phyloP scores from a whole-genome alignment of 441 rosid species.

The Populus hybrid region DNA sequence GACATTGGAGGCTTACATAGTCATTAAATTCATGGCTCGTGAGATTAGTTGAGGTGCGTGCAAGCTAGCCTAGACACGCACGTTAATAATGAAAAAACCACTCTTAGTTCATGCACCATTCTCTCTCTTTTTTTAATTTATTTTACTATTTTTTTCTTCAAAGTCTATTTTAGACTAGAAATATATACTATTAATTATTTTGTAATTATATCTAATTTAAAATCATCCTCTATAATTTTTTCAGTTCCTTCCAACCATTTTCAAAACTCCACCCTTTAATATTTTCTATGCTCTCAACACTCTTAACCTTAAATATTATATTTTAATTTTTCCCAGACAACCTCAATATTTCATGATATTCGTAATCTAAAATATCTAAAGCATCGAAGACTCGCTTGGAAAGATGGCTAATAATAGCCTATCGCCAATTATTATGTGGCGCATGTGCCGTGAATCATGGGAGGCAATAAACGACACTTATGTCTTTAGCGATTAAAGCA shows the following conservation, averaged over 20 bases:
- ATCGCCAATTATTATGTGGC: not conserved
- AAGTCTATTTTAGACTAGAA: not conserved
- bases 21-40: too few species aligned
- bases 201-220: too few species aligned
- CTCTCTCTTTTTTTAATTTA: too few species aligned
- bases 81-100: too few species aligned
- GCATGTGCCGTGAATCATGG: not conserved
- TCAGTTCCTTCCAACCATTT: not conserved
- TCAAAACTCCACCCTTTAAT: not conserved
- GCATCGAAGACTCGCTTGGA: not conserved
- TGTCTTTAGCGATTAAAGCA: not conserved
- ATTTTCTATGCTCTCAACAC: too few species aligned
- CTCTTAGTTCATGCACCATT: too few species aligned
- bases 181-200: too few species aligned
- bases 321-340: not conserved
- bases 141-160: not conserved
- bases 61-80: rapidly evolving
- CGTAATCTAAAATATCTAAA: too few species aligned
- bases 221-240: not conserved
- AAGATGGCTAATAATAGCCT: not conserved
- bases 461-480: not conserved
- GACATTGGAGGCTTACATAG: too few species aligned
- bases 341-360: not conserved
- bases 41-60: rapidly evolving
- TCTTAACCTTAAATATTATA: too few species aligned